These are phyloP conservation scores for Soucietia sequanensis DNA, from an alignment of 805 yeast genomes.

Conservation along the genomic window DNA sequence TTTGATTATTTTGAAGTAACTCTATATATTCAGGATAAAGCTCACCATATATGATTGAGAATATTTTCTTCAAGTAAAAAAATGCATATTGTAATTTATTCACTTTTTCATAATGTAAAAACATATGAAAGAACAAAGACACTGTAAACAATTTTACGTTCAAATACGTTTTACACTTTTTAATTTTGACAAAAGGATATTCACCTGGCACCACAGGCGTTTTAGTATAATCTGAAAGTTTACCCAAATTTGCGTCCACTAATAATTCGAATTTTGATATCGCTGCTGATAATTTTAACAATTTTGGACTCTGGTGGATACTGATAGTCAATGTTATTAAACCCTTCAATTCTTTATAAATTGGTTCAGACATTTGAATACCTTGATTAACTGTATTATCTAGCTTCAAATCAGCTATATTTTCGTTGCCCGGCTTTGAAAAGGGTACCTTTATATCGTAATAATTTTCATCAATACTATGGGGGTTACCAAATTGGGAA, in stretches of 20 bases:
- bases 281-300: conserved; percentile 16
- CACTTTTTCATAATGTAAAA: conserved; percentile 37
- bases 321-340: conserved; percentile 22
- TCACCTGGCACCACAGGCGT: conserved; percentile 15
- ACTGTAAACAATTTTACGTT: conserved; percentile 25
- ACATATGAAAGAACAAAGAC: conserved; percentile 32
- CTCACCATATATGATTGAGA: conserved; percentile 23
- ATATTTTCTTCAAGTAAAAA: conserved; percentile 30
- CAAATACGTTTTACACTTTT: conserved; percentile 27
- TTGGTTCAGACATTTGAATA: conserved; percentile 25
- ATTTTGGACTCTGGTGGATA: conserved; percentile 14
- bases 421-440: conserved; percentile 33
- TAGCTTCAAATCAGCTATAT: conserved; percentile 28
- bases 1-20: conserved; percentile 26
- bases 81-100: conserved; percentile 26
- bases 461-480: conserved; percentile 24
- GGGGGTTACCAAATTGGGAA: conserved; percentile 33
- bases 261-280: conserved; percentile 37
- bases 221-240: conserved; percentile 13
- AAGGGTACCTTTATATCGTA: conserved; percentile 31
- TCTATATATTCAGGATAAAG: conserved; percentile 30
- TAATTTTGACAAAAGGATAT: conserved; percentile 20
- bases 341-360: conserved; percentile 26
- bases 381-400: conserved; percentile 35
- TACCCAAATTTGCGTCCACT: conserved; percentile 30